These are phyloP conservation scores for Avena sativa DNA, from an alignment of 176 grass and related monocot genomes.

Conservation along the genomic window DNA sequence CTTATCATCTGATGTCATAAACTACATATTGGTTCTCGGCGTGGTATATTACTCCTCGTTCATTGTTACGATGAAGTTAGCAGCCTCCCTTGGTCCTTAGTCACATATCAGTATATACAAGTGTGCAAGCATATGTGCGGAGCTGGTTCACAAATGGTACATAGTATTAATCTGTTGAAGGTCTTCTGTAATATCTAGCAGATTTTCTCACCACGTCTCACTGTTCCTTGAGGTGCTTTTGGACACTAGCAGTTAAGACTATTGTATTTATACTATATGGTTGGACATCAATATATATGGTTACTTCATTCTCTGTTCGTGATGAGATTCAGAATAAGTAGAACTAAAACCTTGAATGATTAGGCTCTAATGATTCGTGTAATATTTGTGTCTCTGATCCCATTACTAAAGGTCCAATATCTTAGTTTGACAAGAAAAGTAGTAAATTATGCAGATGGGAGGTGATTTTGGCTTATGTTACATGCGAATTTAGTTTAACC, in stretches of 20 bases:
- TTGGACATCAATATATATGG: not conserved
- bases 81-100: constrained; percentile 89
- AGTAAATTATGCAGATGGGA: not conserved
- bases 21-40: not conserved
- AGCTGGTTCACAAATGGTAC: constrained; percentile 88
- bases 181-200: constrained; percentile 31
- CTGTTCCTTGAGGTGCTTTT: constrained; percentile 76
- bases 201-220: constrained; percentile 20
- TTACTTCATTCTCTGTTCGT: not conserved
- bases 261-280: constrained; percentile 45
- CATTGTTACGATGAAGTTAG: constrained; percentile 64
- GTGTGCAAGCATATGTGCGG: constrained; percentile 96
- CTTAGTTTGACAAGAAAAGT: not conserved
- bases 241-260: constrained; percentile 87
- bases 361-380: not conserved
- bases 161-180: constrained; percentile 14
- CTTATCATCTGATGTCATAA: constrained; percentile 10
- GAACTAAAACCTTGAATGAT: not conserved
- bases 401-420: not conserved
- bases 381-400: not conserved
- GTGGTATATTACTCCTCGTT: constrained; percentile 34
- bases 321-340: not conserved
- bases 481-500: not conserved
- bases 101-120: constrained; percentile 98
- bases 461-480: not conserved